phyloP scores from a whole-genome alignment of 208 protist genomes.

The Leishmania turanica region DNA sequence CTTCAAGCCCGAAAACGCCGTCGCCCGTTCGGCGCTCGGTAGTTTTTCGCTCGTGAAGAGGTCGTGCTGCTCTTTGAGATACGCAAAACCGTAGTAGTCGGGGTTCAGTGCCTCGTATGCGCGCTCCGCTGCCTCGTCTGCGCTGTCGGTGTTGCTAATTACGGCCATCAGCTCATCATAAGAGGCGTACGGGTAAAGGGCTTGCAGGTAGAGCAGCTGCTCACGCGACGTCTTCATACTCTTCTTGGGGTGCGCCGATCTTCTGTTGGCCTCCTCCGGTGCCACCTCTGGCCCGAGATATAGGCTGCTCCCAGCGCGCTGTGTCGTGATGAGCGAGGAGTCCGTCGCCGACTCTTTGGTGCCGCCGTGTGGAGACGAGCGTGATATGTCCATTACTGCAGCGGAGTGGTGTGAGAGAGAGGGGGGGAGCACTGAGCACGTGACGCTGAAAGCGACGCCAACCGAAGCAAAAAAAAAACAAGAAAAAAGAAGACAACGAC shows the following conservation, averaged over 20 bases:
- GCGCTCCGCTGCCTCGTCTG: slow-evolving; percentile 46
- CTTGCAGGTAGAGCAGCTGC: slow-evolving; percentile 51
- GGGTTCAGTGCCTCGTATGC: slow-evolving; percentile 63
- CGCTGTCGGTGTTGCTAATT: slow-evolving; percentile 23
- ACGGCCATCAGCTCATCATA: slow-evolving; percentile 33
- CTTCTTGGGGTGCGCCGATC: slow-evolving; percentile 3
- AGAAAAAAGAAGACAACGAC: too few relatives aligned
- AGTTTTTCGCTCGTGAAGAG: slow-evolving; percentile 16
- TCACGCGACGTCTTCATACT: slow-evolving; percentile 21
- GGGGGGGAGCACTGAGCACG: neutral
- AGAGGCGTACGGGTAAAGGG: slow-evolving; percentile 71
- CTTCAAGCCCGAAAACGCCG: slow-evolving; percentile 41
- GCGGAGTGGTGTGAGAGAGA: neutral
- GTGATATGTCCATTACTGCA: neutral
- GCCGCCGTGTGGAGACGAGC: neutral
- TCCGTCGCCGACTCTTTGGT: neutral
- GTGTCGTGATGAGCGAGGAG: neutral
- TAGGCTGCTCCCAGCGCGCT: slow-evolving; percentile 3
- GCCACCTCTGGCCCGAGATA: slow-evolving; percentile 13
- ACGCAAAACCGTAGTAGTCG: slow-evolving; percentile 44
- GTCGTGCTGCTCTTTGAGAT: slow-evolving; percentile 44
- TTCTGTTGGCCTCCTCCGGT: slow-evolving; percentile 7
- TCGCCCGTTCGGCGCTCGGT: slow-evolving; percentile 20
- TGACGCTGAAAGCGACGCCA: neutral
- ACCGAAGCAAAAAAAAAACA: neutral